A percentile compares a stretch with the other conserved stretches of the same genome.
phyloP scores from a whole-genome alignment of 2,329 filamentous ascomycete species.

The Botryotinia calthae region DNA sequence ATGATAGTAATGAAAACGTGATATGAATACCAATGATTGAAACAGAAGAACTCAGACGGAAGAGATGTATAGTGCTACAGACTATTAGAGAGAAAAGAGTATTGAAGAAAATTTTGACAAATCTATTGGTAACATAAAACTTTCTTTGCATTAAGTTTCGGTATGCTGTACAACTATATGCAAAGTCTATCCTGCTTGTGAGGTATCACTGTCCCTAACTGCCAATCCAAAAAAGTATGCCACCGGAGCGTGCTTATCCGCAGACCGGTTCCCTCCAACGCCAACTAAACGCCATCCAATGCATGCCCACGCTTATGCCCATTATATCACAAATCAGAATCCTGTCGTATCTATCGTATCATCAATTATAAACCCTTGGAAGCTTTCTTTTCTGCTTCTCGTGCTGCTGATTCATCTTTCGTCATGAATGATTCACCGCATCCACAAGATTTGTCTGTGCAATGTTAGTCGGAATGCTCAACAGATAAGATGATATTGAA shows the following conservation, averaged over 20 bases:
- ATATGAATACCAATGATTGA: neutral
- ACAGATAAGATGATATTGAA: neutral
- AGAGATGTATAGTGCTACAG: neutral
- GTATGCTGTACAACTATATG: conserved; percentile 13
- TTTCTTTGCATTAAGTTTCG: neutral
- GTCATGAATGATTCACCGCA: conserved; percentile 97
- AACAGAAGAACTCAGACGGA: neutral
- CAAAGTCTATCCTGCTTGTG: conserved; percentile 16
- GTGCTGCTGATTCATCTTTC: conserved; percentile 19
- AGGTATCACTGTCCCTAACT: conserved; percentile 11
- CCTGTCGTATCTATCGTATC: conserved; percentile 35
- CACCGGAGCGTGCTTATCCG: conserved; percentile 6
- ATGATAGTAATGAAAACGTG: neutral
- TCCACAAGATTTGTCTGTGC: conserved; percentile 85
- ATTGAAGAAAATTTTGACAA: no score
- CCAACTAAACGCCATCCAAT: conserved; percentile 34
- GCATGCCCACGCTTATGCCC: conserved; percentile 31
- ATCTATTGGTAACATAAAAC: neutral
- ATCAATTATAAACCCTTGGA: neutral
- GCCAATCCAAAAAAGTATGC: neutral
- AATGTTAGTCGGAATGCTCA: neutral
- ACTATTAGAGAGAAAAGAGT: neutral
- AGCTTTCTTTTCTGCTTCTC: conserved; percentile 10
- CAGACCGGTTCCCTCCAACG: neutral
- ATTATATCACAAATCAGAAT: conserved; percentile 22